A percentile compares a stretch with the other conserved stretches of the same genome.
Evolutionary conservation across 2,329 filamentous ascomycete species (phyloP).

Genomic region (Diaporthe ilicicola): DNA sequence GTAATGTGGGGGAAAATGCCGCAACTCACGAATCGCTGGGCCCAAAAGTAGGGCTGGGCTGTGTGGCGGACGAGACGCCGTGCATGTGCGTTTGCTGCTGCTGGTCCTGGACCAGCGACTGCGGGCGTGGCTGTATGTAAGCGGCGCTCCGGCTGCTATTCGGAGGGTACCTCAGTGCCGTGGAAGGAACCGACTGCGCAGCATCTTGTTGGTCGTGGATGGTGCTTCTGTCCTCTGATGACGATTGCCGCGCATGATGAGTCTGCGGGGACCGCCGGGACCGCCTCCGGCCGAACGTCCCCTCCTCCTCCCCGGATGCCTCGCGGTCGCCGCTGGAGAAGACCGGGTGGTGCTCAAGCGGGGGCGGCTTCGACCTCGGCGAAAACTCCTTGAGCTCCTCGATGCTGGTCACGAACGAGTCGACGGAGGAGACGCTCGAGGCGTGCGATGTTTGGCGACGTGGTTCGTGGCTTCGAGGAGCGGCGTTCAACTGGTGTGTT

Average conservation of each 20-base stretch:
- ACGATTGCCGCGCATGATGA: not conserved
- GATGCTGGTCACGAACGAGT: slow-evolving; percentile 21
- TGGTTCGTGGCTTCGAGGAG: not conserved
- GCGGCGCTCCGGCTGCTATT: slow-evolving; percentile 33
- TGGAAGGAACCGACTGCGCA: not conserved
- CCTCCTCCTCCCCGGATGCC: not conserved
- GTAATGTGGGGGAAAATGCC: slow-evolving; percentile 37
- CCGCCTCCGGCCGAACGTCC: slow-evolving; percentile 11
- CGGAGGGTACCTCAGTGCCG: slow-evolving; percentile 27
- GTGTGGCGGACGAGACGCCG: slow-evolving; percentile 5
- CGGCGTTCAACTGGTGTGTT: not conserved
- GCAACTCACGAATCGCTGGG: slow-evolving; percentile 47
- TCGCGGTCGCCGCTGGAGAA: not conserved
- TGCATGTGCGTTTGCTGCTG: not conserved
- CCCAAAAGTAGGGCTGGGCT: slow-evolving; percentile 44
- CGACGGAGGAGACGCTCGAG: slow-evolving; percentile 23
- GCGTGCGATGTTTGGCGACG: not conserved
- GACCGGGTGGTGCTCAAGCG: slow-evolving; percentile 17
- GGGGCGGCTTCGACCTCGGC: not conserved
- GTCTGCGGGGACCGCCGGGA: slow-evolving; percentile 13
- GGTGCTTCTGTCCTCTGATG: slow-evolving; percentile 20
- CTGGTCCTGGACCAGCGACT: slow-evolving; percentile 28
- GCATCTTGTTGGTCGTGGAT: not conserved
- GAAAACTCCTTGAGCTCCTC: slow-evolving; percentile 19
- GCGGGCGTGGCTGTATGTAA: not conserved